Conservation (phyloP, 2,329 filamentous ascomycete species). For the Cadophora sp. region DNA sequence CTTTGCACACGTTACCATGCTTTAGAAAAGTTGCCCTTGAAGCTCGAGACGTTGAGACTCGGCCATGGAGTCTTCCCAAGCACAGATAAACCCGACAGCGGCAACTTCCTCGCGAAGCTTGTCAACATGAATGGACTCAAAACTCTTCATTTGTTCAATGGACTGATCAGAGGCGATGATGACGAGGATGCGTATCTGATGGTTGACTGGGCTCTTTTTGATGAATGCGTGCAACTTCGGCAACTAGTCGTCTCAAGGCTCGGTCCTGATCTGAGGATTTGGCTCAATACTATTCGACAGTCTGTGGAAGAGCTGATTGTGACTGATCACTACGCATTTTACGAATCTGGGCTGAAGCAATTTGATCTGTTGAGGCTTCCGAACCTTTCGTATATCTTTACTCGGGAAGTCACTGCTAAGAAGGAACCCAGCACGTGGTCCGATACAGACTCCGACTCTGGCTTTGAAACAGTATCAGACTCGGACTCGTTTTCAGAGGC, state of each 20-base stretch:
- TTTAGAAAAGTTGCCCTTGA: background rate
- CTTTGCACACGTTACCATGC: background rate
- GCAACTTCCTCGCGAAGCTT: background rate
- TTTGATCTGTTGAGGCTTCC: conserved; percentile 22
- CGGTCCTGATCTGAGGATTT: background rate
- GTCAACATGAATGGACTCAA: background rate
- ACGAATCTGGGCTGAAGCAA: conserved; percentile 18
- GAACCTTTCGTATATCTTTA: conserved; percentile 9
- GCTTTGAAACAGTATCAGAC: background rate
- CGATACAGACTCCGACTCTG: background rate
- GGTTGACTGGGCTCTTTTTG: background rate
- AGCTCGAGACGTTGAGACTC: background rate
- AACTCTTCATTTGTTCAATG: background rate
- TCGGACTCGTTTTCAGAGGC: background rate
- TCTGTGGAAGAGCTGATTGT: conserved; percentile 26
- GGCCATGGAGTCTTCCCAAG: background rate
- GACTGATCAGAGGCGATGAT: background rate
- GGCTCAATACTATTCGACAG: conserved; percentile 6
- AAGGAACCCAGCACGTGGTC: background rate
- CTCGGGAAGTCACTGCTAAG: background rate
- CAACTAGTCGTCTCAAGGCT: background rate
- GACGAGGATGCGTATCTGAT: background rate
- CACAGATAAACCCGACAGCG: background rate
- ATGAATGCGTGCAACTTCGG: background rate
- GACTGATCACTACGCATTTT: conserved; percentile 21